These are phyloP conservation scores for Citrus unshiu DNA, from an alignment of 345 rosid species.

Conservation along the genomic window DNA sequence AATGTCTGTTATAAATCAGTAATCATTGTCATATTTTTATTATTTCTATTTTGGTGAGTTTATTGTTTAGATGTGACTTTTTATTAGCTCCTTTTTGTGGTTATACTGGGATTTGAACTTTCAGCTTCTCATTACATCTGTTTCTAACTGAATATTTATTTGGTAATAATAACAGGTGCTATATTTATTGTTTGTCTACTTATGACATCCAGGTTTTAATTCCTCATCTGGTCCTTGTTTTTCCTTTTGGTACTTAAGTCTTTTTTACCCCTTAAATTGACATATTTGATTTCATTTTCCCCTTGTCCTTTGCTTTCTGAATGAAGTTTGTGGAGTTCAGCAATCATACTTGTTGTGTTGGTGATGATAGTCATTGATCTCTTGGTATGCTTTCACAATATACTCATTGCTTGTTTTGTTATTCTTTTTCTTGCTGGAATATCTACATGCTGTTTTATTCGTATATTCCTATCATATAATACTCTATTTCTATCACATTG, in stretches of 20 bases:
- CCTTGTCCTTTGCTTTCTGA: constrained; percentile 13
- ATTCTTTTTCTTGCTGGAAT: background rate
- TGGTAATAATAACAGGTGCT: constrained; percentile 58
- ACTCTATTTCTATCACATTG: background rate
- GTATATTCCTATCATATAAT: background rate
- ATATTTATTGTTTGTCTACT: constrained; percentile 73
- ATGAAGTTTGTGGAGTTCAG: constrained; percentile 85
- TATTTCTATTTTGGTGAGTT: background rate
- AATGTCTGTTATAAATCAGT: no score
- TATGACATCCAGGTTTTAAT: constrained; percentile 74
- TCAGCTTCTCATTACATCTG: background rate
- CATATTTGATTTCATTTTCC: constrained; percentile 7
- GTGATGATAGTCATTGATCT: constrained; percentile 86
- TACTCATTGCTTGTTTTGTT: background rate
- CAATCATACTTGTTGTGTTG: constrained; percentile 71
- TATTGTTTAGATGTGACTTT: background rate
- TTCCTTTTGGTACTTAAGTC: constrained; percentile 1
- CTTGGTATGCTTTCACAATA: constrained; percentile 47
- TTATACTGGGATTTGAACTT: background rate
- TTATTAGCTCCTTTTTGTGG: background rate
- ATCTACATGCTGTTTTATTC: background rate
- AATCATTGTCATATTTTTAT: background rate
- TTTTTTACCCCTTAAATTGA: background rate
- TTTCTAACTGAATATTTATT: background rate
- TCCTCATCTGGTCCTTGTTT: constrained; percentile 18